Conservation (phyloP, 306 rosid genomes). For the Cucurbita pepo region DNA sequence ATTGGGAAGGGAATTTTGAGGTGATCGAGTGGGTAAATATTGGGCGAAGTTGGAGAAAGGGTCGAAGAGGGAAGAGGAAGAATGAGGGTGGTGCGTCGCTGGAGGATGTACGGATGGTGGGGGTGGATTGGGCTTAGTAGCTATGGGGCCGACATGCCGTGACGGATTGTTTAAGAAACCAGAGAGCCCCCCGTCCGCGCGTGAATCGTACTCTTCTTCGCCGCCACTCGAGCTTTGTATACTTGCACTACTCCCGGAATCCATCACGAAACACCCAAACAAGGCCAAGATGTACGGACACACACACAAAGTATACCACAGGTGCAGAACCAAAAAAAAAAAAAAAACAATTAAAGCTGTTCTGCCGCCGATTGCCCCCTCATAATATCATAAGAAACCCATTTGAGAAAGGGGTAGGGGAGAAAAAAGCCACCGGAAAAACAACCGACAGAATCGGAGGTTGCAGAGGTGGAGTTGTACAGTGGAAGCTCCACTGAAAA, state of each 20-base stretch:
- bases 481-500: constrained; percentile 19
- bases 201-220: constrained; percentile 81
- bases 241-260: constrained; percentile 78
- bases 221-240: constrained; percentile 84
- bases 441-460: constrained; percentile 10
- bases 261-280: constrained; percentile 22
- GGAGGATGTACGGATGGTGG: background rate
- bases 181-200: constrained; percentile 45
- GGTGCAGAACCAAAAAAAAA: background rate
- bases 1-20: constrained; percentile 12
- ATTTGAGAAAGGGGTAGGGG: constrained; percentile 4
- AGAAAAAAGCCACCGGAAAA: background rate
- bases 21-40: constrained; percentile 21
- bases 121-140: constrained; percentile 2
- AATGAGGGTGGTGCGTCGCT: constrained; percentile 5
- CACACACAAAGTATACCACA: background rate
- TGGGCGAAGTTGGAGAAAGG: constrained; percentile 48
- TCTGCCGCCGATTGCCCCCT: background rate
- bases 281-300: background rate
- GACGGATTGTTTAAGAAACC: constrained; percentile 22
- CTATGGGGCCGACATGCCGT: constrained; percentile 17
- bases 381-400: constrained; percentile 2
- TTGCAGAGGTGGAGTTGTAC: background rate
- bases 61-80: constrained; percentile 19
- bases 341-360: background rate